These are phyloP conservation scores for Drechslerella dactyloides DNA, from an alignment of 2,329 filamentous ascomycete species.

Conservation along the genomic window DNA sequence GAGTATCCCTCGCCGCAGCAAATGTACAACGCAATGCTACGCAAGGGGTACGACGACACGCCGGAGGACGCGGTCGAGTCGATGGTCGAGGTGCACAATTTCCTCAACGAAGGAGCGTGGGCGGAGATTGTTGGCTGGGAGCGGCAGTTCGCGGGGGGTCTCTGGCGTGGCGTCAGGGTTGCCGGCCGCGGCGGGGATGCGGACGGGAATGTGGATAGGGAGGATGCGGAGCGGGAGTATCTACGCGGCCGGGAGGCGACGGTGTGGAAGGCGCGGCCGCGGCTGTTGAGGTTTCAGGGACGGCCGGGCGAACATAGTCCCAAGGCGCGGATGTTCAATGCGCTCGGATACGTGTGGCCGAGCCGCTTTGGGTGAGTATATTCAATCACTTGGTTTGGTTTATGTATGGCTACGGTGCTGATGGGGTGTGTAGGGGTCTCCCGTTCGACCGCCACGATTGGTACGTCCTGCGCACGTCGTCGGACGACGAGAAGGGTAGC, in stretches of 20 bases:
- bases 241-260: constrained; percentile 54
- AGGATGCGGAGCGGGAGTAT: constrained; percentile 61
- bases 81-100: constrained; percentile 98
- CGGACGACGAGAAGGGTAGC: constrained; percentile 71
- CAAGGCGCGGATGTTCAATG: constrained; percentile 83
- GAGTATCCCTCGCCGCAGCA: constrained; percentile 98
- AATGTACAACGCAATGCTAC: constrained; percentile 98
- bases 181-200: constrained; percentile 68
- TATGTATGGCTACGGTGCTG: not conserved
- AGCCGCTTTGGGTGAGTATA: constrained; percentile 74
- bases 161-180: constrained; percentile 73
- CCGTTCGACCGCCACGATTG: constrained; percentile 98
- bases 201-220: constrained; percentile 67
- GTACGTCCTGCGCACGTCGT: constrained; percentile 78
- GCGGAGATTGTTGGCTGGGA: constrained; percentile 94
- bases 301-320: constrained; percentile 87
- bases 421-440: constrained; percentile 59
- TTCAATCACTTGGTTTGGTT: not conserved
- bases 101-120: constrained; percentile 97
- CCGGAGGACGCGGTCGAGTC: constrained; percentile 90
- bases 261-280: constrained; percentile 65
- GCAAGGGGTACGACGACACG: constrained; percentile 95
- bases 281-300: constrained; percentile 84
- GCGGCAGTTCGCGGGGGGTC: constrained; percentile 76
- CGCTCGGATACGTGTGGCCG: constrained; percentile 80